phyloP scores from a whole-genome alignment of 768 basidiomycete genomes.

The Pisolithus orientalis region DNA sequence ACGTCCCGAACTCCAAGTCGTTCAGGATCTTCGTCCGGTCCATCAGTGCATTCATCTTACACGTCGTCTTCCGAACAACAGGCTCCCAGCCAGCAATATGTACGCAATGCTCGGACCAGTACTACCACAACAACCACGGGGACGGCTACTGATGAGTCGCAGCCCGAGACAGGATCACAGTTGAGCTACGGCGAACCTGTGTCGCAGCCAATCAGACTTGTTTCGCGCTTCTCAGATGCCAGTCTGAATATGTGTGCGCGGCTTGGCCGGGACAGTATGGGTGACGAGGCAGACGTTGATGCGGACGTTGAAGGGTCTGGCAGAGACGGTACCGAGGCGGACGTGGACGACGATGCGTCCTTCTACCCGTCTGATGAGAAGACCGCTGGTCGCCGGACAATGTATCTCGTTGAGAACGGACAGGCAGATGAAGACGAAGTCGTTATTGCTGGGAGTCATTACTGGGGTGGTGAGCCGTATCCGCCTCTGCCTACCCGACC shows the following conservation, averaged over 20 bases:
- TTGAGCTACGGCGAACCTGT: constrained; percentile 14
- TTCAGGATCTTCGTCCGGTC: constrained; percentile 25
- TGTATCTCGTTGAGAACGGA: constrained; percentile 27
- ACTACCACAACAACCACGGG: neutral
- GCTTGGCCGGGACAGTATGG: constrained; percentile 9
- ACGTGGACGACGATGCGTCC: constrained; percentile 24
- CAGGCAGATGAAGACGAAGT: constrained; percentile 19
- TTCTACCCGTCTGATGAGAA: constrained; percentile 25
- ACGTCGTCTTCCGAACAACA: constrained; percentile 15
- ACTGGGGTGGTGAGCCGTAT: constrained; percentile 12
- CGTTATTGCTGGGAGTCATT: constrained; percentile 13
- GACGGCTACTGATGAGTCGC: constrained; percentile 7
- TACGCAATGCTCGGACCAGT: neutral
- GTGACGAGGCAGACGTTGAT: constrained; percentile 13
- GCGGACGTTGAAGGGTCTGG: constrained; percentile 12
- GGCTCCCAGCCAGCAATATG: neutral
- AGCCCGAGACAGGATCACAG: constrained; percentile 19
- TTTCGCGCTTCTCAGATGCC: constrained; percentile 15
- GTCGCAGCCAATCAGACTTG: neutral
- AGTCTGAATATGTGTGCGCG: constrained; percentile 14
- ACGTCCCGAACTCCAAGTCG: constrained; percentile 15
- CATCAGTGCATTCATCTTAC: constrained; percentile 22
- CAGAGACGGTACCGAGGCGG: constrained; percentile 5
- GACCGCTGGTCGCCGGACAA: constrained; percentile 29
- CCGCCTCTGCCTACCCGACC: constrained; percentile 18